Evolutionary conservation across 768 basidiomycete genomes (phyloP).

Genomic region (Mycena amicta): DNA sequence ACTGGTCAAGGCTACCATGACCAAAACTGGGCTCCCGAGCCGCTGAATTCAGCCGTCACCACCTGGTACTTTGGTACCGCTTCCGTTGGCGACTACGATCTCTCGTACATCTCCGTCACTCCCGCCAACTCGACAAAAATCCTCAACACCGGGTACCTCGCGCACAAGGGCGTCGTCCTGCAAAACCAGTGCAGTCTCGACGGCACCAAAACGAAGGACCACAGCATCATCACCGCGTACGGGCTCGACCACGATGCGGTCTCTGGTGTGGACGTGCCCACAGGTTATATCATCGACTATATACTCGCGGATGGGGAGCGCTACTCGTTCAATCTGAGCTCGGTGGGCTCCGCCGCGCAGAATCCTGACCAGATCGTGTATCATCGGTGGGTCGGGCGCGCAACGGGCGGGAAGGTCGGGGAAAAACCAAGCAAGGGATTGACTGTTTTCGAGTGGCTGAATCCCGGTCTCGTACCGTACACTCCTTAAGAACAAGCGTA

Average conservation of each 20-base stretch:
- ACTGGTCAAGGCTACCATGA: slow-evolving; percentile 28
- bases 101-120: slow-evolving; percentile 20
- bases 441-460: slow-evolving; percentile 22
- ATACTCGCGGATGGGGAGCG: slow-evolving; percentile 22
- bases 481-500: not conserved
- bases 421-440: slow-evolving; percentile 1
- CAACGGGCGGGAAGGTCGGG: slow-evolving; percentile 14
- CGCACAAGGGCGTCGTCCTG: slow-evolving; percentile 23
- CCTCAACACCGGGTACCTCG: slow-evolving; percentile 28
- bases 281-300: slow-evolving; percentile 25
- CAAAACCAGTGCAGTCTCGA: slow-evolving; percentile 28
- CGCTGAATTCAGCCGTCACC: slow-evolving; percentile 22
- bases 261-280: slow-evolving; percentile 21
- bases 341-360: slow-evolving; percentile 12
- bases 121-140: slow-evolving; percentile 16
- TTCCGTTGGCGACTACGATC: slow-evolving; percentile 24
- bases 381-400: slow-evolving; percentile 26
- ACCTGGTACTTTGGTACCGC: slow-evolving; percentile 27
- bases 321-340: slow-evolving; percentile 24
- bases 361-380: slow-evolving; percentile 25
- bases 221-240: slow-evolving; percentile 20
- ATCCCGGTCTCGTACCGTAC: slow-evolving; percentile 1
- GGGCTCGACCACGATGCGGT: slow-evolving; percentile 17
- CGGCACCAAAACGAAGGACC: slow-evolving; percentile 19
- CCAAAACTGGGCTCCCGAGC: slow-evolving; percentile 23